These are phyloP conservation scores for Aegilops tauschii DNA, from an alignment of 176 grass and related monocot species.

Conservation along the genomic window DNA sequence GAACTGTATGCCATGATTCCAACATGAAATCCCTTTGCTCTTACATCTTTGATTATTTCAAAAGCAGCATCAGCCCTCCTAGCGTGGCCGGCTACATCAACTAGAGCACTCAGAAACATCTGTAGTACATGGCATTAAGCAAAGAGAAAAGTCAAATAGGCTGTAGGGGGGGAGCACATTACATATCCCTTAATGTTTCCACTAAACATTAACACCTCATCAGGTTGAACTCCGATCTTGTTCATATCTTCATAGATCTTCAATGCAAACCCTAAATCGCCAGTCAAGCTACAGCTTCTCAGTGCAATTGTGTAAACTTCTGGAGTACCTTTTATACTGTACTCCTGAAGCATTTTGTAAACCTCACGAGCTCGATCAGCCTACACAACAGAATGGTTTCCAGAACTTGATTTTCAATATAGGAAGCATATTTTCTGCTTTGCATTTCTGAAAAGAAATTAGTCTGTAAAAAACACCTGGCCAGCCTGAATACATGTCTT, in stretches of 20 bases:
- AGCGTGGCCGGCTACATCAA: conserved; percentile 97
- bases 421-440: conserved; percentile 17
- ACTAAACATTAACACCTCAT: conserved; percentile 71
- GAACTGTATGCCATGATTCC: conserved; percentile 86
- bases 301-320: conserved; percentile 97
- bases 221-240: conserved; percentile 78
- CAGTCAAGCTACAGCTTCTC: conserved; percentile 90
- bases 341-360: conserved; percentile 90
- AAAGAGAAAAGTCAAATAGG: conserved; percentile 33
- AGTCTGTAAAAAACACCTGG: conserved; percentile 55
- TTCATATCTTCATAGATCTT: conserved; percentile 98
- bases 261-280: conserved; percentile 84
- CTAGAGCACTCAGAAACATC: conserved; percentile 97
- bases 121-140: conserved; percentile 42
- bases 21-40: conserved; percentile 66
- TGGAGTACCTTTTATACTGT: conserved; percentile 83
- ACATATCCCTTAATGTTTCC: conserved; percentile 15
- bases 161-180: background rate
- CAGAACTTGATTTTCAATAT: conserved; percentile 10
- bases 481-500: conserved; percentile 85
- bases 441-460: conserved; percentile 19
- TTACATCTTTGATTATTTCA: conserved; percentile 88
- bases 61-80: conserved; percentile 79
- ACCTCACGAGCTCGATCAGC: conserved; percentile 79
- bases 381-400: conserved; percentile 38